Evolutionary conservation across 2,329 filamentous ascomycete genomes (phyloP), one percentile per base, ranked within the genome.

Genomic region (Scedosporium dehoogii): DNA sequence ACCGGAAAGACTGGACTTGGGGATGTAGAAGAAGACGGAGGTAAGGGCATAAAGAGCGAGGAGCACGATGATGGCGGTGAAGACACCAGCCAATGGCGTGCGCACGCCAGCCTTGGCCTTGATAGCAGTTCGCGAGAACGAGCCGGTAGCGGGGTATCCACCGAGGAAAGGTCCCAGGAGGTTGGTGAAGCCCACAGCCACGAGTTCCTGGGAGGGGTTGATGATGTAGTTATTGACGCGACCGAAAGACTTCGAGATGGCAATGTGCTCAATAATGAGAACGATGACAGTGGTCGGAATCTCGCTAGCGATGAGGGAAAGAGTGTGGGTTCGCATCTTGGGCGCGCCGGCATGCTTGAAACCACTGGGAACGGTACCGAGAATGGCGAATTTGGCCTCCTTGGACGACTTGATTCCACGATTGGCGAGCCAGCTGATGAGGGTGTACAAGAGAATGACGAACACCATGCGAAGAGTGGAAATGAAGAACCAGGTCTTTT

Each of bases 181-280:
- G 72, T 97, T 97, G 42, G 88, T 89, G 27, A 97, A 85, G 65
- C 93, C 93, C 67, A 97, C 96, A 23, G 91, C 93, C 57, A 99
- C 90, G 76, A 99, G 84, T 73, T 99, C 93, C 73, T 99, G 93
- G 0, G 93, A 97, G 0, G 94, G 92, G 68, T 97, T 87, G 72
- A 99, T 97, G 16, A 85, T 88, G 75, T 99, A 99, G 77, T 96
- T 96, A 79, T 97, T 97, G 69, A 97, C 85, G 64, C 93, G 85
- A 9, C 94, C 94, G 68, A 99, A 97, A 0, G 93, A 97, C 74
- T 97, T 99, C 18, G 92, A 91, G 66, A 97, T 97, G 58, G 93
- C 92, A 69, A 97, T 96, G 72, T 97, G 93, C 75, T 97, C 94
- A 65, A 97, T 96, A 42, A 97, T 81, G 63, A 97, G 81, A n/a